These are phyloP conservation scores for Thermoascus crustaceus DNA, from an alignment of 2,329 filamentous ascomycete species.

Conservation along the genomic window DNA sequence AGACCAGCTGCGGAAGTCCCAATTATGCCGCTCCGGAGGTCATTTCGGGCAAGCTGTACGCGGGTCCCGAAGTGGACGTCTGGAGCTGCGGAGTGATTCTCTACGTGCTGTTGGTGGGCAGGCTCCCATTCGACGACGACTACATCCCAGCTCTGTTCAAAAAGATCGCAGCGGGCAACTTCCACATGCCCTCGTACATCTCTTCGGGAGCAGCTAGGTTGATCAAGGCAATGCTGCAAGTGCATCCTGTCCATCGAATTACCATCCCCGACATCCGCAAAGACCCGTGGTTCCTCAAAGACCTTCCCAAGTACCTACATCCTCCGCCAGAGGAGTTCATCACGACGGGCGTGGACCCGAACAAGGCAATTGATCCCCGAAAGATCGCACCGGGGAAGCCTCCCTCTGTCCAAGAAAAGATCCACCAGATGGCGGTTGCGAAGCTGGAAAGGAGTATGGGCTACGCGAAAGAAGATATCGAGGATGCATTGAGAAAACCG, in stretches of 20 bases:
- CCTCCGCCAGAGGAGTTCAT: constrained; percentile 85
- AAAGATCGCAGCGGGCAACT: constrained; percentile 92
- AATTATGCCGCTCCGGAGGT: constrained; percentile 98
- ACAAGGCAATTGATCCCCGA: constrained; percentile 77
- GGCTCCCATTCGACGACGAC: constrained; percentile 92
- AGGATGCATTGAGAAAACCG: constrained; percentile 82
- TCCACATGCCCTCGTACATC: constrained; percentile 86
- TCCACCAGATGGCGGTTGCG: constrained; percentile 85
- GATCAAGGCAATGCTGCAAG: constrained; percentile 89
- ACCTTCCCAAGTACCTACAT: constrained; percentile 77
- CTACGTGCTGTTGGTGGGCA: constrained; percentile 56
- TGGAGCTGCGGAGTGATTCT: constrained; percentile 61
- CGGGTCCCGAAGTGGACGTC: constrained; percentile 93
- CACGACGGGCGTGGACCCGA: constrained; percentile 88
- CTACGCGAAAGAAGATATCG: constrained; percentile 88
- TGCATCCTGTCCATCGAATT: constrained; percentile 88
- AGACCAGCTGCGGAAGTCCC: constrained; percentile 94
- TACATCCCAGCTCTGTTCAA: constrained; percentile 96
- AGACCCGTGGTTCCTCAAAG: constrained; percentile 88
- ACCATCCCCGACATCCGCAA: constrained; percentile 88
- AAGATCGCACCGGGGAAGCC: constrained; percentile 74
- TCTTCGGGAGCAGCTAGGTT: constrained; percentile 64
- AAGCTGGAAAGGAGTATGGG: constrained; percentile 98
- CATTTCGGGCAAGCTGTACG: constrained; percentile 94
- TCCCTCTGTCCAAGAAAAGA: constrained; percentile 71